Evolutionary conservation across 2,329 filamentous ascomycete species (phyloP).

Genomic region (Raffaelea albimanens): DNA sequence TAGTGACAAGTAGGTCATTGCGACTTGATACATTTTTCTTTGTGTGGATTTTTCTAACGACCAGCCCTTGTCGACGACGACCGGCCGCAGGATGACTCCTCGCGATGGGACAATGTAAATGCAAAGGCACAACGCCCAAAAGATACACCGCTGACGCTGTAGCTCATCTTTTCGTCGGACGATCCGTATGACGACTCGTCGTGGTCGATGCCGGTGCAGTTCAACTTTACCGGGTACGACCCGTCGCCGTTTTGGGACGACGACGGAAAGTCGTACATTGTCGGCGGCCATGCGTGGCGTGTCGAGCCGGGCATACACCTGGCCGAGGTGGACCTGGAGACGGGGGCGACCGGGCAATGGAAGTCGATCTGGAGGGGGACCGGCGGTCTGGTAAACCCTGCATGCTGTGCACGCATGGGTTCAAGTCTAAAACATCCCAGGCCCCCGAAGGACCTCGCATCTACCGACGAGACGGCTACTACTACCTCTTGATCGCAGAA

Average conservation of each 20-base stretch:
- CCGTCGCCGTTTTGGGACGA: constrained; percentile 46
- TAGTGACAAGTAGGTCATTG: constrained; percentile 15
- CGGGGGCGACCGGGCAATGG: constrained; percentile 28
- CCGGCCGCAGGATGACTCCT: constrained; percentile 21
- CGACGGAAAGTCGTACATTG: constrained; percentile 43
- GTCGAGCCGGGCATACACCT: constrained; percentile 29
- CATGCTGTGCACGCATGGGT: not conserved
- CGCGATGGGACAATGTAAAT: constrained; percentile 27
- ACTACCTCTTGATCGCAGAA: constrained; percentile 45
- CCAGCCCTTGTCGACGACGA: constrained; percentile 23
- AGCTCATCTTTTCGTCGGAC: constrained; percentile 34
- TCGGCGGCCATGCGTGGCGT: constrained; percentile 27
- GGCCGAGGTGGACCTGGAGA: constrained; percentile 28
- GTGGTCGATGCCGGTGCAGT: constrained; percentile 39
- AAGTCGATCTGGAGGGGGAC: constrained; percentile 38
- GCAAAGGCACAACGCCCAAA: too few species aligned
- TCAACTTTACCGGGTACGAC: constrained; percentile 42
- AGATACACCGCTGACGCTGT: too few species aligned
- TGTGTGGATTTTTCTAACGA: not conserved
- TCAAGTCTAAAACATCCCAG: constrained; percentile 10
- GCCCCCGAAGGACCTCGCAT: constrained; percentile 46
- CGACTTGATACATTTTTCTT: too few species aligned
- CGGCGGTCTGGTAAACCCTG: constrained; percentile 21
- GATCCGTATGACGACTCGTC: constrained; percentile 30
- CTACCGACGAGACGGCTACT: constrained; percentile 39